phyloP scores from a whole-genome alignment of 2,329 filamentous ascomycete genomes.

The Fusarium sp. region DNA sequence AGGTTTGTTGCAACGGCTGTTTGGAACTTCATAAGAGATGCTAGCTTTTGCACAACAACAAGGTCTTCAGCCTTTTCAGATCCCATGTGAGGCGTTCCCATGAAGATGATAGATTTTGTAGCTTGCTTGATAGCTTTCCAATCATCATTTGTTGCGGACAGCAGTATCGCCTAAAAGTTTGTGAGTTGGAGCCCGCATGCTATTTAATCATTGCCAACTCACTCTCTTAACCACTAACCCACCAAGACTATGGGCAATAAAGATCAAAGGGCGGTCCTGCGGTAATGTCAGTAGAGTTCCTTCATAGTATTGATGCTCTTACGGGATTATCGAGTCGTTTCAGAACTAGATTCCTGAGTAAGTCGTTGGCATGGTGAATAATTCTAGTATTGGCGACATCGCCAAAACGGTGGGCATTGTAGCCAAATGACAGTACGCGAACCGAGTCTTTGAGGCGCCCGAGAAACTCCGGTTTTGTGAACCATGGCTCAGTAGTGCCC shows the following conservation, averaged over 20 bases:
- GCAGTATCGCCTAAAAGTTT: conserved; percentile 22
- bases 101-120: conserved; percentile 35
- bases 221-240: conserved; percentile 35
- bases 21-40: conserved; percentile 30
- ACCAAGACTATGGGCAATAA: conserved; percentile 36
- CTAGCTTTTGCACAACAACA: conserved; percentile 34
- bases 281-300: neutral
- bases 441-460: conserved; percentile 19
- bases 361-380: conserved; percentile 36
- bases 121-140: conserved; percentile 31
- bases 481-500: conserved; percentile 29
- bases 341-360: conserved; percentile 34
- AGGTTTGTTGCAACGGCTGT: conserved; percentile 30
- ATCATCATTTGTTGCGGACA: conserved; percentile 34
- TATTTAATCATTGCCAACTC: conserved; percentile 28
- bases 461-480: conserved; percentile 28
- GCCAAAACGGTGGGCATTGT: conserved; percentile 36
- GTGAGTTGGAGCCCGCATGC: neutral
- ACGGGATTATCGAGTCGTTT: conserved; percentile 35
- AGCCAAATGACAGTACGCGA: conserved; percentile 34
- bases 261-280: conserved; percentile 32
- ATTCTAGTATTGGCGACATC: conserved; percentile 39
- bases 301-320: neutral
- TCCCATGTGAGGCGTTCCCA: conserved; percentile 40
- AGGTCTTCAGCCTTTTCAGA: conserved; percentile 35